Base-by-base conservation (phyloP, 179 eudicot species). In the Gypsophila paniculata region DNA sequence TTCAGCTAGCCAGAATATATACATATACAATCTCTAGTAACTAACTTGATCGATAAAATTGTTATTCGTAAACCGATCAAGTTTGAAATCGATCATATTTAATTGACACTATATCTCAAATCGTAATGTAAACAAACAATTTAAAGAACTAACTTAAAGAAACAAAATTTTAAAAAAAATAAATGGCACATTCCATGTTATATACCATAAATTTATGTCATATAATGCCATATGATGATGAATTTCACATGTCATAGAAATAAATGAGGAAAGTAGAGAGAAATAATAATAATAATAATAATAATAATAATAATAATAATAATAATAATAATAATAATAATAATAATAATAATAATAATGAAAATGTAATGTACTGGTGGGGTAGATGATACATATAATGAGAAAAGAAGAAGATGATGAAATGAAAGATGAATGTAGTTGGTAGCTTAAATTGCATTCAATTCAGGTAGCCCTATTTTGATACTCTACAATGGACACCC, bases 401-500 rank as follows among this genome's bases (percentile, higher is more conserved):
- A 4, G 12, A 25, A 19, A n/a, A n/a, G n/a, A n/a, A 12, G 2
- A 38, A 0, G 68, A 67, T 49, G 53, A 68, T 68, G 77, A 78
- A 63, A 55, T 74, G 71, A 78, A 78, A 78, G 32, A 42, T 78
- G 72, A 78, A 73, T 66, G 66, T 78, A 62, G 81, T 78, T 69
- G 81, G 63, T 73, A 69, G 75, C 57, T 78, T 78, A 6, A 74
- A 74, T 9, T 74, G 68, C 64, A 78, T 55, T 78, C 21, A 74
- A 78, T 74, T 78, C 77, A 78, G 81, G 81, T 78, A 64, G 65
- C 81, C 81, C 78, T 78, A 74, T 74, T 74, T 74, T 63, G 62
- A 75, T 67, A 77, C 77, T 73, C 77, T 65, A 62, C 75, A 58
- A 78, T 71, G 52, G 52, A 46, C 52, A 46, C 77, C 46, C 69